Conservation (phyloP, 2,329 filamentous ascomycete genomes). For the Colletotrichum tabaci region DNA sequence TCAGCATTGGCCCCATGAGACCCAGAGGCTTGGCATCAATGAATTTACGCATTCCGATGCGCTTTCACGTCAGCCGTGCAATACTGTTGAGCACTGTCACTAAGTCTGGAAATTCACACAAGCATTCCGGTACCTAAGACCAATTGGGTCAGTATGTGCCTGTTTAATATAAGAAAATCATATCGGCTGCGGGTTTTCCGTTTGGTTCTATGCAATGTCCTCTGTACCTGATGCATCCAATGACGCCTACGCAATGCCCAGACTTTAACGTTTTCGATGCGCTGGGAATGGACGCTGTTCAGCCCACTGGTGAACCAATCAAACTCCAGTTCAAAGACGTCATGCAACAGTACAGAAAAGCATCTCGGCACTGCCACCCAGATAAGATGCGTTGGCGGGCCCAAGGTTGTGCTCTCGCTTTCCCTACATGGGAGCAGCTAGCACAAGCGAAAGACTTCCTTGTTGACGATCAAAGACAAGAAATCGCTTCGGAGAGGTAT, state of each 20-base stretch:
- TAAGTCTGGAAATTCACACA: background rate
- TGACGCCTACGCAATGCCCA: background rate
- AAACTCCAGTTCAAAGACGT: background rate
- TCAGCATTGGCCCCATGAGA: background rate
- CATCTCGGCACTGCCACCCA: background rate
- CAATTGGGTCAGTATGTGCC: background rate
- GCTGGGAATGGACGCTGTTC: background rate
- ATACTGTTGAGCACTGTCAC: background rate
- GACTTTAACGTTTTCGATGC: slow-evolving; percentile 1
- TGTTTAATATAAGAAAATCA: background rate
- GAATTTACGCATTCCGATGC: background rate
- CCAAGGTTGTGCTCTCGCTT: background rate
- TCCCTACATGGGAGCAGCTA: background rate
- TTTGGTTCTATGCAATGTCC: background rate
- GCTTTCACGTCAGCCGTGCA: background rate
- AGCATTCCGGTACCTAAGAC: background rate
- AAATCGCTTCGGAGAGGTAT: background rate
- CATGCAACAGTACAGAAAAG: background rate
- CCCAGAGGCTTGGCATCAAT: background rate
- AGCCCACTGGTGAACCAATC: background rate
- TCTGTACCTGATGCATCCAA: background rate
- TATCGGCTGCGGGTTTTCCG: background rate
- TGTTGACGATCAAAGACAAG: background rate
- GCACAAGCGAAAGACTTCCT: background rate
- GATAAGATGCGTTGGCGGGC: background rate